phyloP scores from a whole-genome alignment of 164 flowering plant species.

The Akebia trifoliata region DNA sequence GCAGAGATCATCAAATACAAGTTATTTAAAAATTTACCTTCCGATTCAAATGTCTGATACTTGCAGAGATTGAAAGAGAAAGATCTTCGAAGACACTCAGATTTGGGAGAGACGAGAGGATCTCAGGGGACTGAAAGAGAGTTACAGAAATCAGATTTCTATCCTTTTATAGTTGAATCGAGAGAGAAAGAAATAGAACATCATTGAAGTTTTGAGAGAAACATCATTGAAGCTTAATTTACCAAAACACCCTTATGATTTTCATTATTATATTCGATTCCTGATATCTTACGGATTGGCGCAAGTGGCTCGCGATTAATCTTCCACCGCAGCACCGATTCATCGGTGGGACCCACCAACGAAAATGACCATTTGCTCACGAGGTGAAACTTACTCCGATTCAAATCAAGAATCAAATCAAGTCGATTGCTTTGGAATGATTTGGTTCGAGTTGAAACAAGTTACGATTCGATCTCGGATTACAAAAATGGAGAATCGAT shows the following conservation, averaged over 20 bases:
- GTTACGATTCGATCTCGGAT: too few species aligned
- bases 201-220: not conserved
- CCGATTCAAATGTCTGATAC: not conserved
- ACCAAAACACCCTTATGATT: not conserved
- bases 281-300: too few species aligned
- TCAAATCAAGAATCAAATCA: too few species aligned
- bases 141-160: not conserved
- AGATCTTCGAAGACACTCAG: slow-evolving; percentile 3
- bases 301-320: too few species aligned
- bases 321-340: too few species aligned
- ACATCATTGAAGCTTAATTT: not conserved
- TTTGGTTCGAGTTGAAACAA: too few species aligned
- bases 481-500: too few species aligned
- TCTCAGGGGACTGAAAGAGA: not conserved
- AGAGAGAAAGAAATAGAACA: not conserved
- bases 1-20: not conserved
- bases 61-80: not conserved
- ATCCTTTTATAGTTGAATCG: slow-evolving; percentile 2
- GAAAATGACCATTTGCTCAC: too few species aligned
- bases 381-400: too few species aligned
- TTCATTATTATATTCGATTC: too few species aligned
- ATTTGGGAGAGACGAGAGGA: not conserved
- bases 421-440: too few species aligned
- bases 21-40: slow-evolving; percentile 6
- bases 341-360: too few species aligned